Evolutionary conservation across 108 stramenopile species (phyloP).

Genomic region (Fistulifera solaris): DNA sequence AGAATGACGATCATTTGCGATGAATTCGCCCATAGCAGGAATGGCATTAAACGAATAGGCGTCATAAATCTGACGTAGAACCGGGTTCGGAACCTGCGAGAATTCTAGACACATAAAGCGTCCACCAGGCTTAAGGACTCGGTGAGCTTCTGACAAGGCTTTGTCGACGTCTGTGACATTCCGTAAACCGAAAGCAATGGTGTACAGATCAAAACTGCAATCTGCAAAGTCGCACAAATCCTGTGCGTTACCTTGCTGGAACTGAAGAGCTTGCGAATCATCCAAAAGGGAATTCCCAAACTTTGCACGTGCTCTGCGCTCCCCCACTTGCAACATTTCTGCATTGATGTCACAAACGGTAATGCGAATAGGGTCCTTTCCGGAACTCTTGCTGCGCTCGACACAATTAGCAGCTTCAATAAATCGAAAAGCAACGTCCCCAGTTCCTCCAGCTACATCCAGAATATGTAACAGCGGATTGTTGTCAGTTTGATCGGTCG

Average conservation of each 20-base stretch:
- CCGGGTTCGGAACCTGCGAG: slow-evolving; percentile 70
- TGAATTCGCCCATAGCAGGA: slow-evolving; percentile 81
- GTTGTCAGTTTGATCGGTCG: slow-evolving; percentile 7
- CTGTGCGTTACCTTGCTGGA: slow-evolving; percentile 92
- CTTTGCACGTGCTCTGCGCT: slow-evolving; percentile 43
- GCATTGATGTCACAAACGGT: slow-evolving; percentile 95
- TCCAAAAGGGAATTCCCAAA: slow-evolving; percentile 49
- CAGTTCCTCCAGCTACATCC: slow-evolving; percentile 98
- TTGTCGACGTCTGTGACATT: slow-evolving; percentile 94
- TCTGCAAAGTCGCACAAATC: slow-evolving; percentile 72
- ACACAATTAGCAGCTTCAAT: slow-evolving; percentile 60
- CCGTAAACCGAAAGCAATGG: slow-evolving; percentile 96
- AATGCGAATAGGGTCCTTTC: slow-evolving; percentile 55
- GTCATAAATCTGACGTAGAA: slow-evolving; percentile 76
- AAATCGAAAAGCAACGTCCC: slow-evolving; percentile 95
- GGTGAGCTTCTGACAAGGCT: slow-evolving; percentile 71
- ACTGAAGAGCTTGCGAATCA: slow-evolving; percentile 38
- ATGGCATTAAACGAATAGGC: slow-evolving; percentile 91
- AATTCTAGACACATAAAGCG: slow-evolving; percentile 97
- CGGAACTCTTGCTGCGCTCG: slow-evolving; percentile 38
- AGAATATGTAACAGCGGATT: slow-evolving; percentile 38
- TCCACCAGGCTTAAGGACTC: slow-evolving; percentile 95
- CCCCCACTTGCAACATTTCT: slow-evolving; percentile 93
- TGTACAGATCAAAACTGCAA: slow-evolving; percentile 92
- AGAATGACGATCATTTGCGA: slow-evolving; percentile 89